phyloP scores from a whole-genome alignment of 106 monocot genomes.

The Phalaenopsis aphrodite region DNA sequence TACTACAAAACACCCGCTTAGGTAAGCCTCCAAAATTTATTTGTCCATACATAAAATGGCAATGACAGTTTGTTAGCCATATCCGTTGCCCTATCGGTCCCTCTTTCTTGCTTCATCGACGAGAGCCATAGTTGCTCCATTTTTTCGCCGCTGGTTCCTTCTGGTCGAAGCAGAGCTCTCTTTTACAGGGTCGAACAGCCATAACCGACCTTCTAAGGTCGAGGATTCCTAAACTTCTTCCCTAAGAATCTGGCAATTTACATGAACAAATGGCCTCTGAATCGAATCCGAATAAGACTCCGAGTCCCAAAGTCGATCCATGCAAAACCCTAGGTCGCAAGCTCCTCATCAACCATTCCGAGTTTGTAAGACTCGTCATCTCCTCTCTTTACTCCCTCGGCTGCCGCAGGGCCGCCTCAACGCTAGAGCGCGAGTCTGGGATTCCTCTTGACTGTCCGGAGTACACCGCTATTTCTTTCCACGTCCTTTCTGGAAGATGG shows the following conservation, averaged over 20 bases:
- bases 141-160: background rate
- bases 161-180: background rate
- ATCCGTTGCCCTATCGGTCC: too few relatives aligned
- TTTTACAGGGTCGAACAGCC: background rate
- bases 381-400: constrained; percentile 59
- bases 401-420: constrained; percentile 32
- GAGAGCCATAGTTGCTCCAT: too few relatives aligned
- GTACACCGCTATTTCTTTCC: constrained; percentile 21
- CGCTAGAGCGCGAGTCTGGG: constrained; percentile 55
- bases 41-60: too few relatives aligned
- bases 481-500: constrained; percentile 38
- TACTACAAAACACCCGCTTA: too few relatives aligned
- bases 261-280: background rate
- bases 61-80: too few relatives aligned
- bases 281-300: constrained; percentile 2
- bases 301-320: background rate
- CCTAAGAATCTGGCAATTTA: background rate
- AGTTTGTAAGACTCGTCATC: constrained; percentile 36
- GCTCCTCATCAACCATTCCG: constrained; percentile 26
- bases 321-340: constrained; percentile 19
- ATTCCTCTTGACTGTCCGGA: constrained; percentile 37
- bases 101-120: too few relatives aligned
- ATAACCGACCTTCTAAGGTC: background rate
- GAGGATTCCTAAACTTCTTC: background rate
- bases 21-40: too few relatives aligned